A percentile compares a stretch with the other conserved stretches of the same genome.
These are phyloP conservation scores for Erodium maritimum DNA, from an alignment of 345 rosid species.

Conservation along the genomic window DNA sequence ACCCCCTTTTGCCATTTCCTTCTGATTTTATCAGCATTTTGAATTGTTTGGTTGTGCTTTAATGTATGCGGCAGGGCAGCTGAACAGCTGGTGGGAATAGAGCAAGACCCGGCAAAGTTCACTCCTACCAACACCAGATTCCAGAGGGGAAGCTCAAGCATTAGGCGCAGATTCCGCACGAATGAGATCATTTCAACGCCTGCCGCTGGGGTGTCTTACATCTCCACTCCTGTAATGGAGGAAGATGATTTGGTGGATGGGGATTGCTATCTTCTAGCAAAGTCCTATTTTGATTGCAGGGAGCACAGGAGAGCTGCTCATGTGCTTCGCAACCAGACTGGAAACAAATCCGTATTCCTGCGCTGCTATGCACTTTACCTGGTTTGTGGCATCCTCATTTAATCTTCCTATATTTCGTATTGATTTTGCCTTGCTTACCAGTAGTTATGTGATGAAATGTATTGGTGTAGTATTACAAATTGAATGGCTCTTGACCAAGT, in stretches of 20 bases:
- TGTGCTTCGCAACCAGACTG: slow-evolving; percentile 65
- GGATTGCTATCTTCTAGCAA: slow-evolving; percentile 80
- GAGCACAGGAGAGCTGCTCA: slow-evolving; percentile 83
- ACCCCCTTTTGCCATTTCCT: neutral
- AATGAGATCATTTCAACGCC: slow-evolving; percentile 68
- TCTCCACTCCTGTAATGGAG: slow-evolving; percentile 68
- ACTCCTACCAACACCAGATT: slow-evolving; percentile 91
- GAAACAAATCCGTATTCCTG: slow-evolving; percentile 72
- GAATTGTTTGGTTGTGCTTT: slow-evolving; percentile 1
- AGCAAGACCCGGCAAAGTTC: slow-evolving; percentile 76
- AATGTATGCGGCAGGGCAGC: slow-evolving; percentile 55
- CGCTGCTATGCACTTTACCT: slow-evolving; percentile 85
- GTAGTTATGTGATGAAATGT: neutral
- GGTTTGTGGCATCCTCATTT: slow-evolving; percentile 31
- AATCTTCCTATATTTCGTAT: slow-evolving; percentile 2
- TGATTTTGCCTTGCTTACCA: neutral
- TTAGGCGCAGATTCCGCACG: slow-evolving; percentile 69
- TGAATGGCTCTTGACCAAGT: no score
- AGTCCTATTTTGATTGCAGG: slow-evolving; percentile 78
- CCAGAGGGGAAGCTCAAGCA: slow-evolving; percentile 96
- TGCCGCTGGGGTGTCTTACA: slow-evolving; percentile 49
- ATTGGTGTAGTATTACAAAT: neutral
- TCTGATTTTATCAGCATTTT: neutral
- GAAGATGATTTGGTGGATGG: slow-evolving; percentile 70
- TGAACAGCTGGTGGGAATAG: slow-evolving; percentile 86